Base-by-base conservation (phyloP, 805 yeast genomes). In the Cephaloascus albidus region DNA sequence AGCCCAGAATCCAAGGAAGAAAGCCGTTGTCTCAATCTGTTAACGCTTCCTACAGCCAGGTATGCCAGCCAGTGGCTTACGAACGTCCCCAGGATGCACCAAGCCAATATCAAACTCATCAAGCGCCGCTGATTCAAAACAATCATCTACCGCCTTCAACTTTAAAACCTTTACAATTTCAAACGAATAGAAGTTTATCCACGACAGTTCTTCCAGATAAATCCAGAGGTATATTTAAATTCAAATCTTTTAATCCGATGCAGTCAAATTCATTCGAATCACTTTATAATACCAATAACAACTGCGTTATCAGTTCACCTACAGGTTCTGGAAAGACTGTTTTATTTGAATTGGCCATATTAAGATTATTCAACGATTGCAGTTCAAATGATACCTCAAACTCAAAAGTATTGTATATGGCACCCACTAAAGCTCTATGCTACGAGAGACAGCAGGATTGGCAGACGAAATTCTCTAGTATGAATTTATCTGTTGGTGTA, bases 311-410 rank as follows among this genome's bases (percentile, higher is more conserved):
- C 8, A 63, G 76, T 33, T 59, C 81, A 3, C 81, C 82, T 1
- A 73, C 81, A 0, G 81, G 81, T 0, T 74, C 81, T 1, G 81
- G 82, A 0, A 76, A 76, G 45, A 74, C 81, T 0, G 77, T 66
- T 0, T 50, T 75, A 4, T 73, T 73, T 47, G 81, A 75, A 48
- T 48, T 76, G 33, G 77, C 79, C 0, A 70, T 76, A 2, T 43
- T 72, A 18, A 51, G 61, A 33, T 51, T 60, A 5, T 48, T 64
- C 18, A 36, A 47, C 17, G 46, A 48, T 14, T 55, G 53, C 10
- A 54, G 55, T 20, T 41, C 47, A 10, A 51, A 57, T 23, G 48
- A 49, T 28, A 45, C 42, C 23, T 44, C 45, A 16, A 56, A 58
- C 37, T 40, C 57, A 6, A 65, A 63, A 47, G 57, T 62, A 3